phyloP scores from a whole-genome alignment of 2,329 filamentous ascomycete genomes.

The Acephala macrosclerotiorum region DNA sequence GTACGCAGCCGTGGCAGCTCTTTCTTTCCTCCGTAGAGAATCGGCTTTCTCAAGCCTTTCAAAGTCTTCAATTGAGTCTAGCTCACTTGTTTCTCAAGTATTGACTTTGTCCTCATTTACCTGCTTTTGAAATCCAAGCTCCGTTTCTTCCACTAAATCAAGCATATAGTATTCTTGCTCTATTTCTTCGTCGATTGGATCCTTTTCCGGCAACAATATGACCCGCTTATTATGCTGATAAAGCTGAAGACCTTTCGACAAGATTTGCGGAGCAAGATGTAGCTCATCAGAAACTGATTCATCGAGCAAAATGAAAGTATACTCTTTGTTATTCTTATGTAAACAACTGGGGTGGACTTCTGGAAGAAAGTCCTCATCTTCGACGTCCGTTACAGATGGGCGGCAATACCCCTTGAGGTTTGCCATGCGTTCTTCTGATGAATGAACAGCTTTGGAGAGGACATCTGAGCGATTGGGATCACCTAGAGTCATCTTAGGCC shows the following conservation, averaged over 20 bases:
- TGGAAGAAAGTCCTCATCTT: constrained; percentile 14
- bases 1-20: too few species aligned
- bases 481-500: background rate
- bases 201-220: too few species aligned
- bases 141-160: too few species aligned
- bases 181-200: too few species aligned
- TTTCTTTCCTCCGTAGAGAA: too few species aligned
- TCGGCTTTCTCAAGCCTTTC: too few species aligned
- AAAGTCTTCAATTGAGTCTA: too few species aligned
- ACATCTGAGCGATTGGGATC: background rate
- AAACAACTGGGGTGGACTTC: constrained; percentile 15
- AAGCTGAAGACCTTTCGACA: background rate
- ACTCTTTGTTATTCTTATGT: background rate
- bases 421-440: background rate
- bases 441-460: background rate
- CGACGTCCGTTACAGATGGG: constrained; percentile 2
- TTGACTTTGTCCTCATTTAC: too few species aligned
- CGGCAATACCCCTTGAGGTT: background rate
- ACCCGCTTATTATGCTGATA: background rate
- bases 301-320: background rate
- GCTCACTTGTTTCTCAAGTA: too few species aligned
- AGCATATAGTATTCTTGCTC: too few species aligned
- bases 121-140: too few species aligned
- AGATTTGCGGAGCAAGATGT: background rate
- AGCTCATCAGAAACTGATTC: background rate